A percentile compares a stretch with the other conserved stretches of the same genome.
phyloP scores from a whole-genome alignment of 176 grass and related monocot species.

The Phoenix roebelenii region DNA sequence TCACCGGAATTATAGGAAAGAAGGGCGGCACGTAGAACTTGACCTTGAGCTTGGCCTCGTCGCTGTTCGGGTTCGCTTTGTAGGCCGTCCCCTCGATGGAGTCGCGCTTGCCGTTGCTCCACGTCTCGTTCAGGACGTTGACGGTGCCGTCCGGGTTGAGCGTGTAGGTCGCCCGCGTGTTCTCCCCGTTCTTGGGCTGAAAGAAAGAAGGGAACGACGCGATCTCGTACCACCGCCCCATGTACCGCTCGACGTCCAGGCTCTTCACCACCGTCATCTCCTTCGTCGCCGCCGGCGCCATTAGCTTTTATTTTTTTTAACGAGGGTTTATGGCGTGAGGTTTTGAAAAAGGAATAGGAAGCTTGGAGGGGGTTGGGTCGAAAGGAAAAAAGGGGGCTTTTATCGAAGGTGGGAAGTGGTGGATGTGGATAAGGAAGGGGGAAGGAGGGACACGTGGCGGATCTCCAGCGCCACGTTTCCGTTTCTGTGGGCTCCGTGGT shows the following conservation, averaged over 20 bases:
- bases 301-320: too few species aligned
- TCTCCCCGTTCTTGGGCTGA: slow-evolving; percentile 54
- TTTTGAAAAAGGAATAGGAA: too few species aligned
- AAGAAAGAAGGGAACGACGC: slow-evolving; percentile 61
- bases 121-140: slow-evolving; percentile 78
- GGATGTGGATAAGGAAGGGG: too few species aligned
- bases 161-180: slow-evolving; percentile 64
- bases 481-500: too few species aligned
- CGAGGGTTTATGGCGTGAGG: too few species aligned
- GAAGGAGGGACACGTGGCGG: too few species aligned
- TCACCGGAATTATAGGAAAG: slow-evolving; percentile 37
- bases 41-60: slow-evolving; percentile 80
- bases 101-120: slow-evolving; percentile 52
- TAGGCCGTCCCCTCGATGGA: slow-evolving; percentile 57
- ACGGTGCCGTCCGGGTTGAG: slow-evolving; percentile 37
- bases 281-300: not conserved
- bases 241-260: slow-evolving; percentile 59
- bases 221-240: slow-evolving; percentile 79
- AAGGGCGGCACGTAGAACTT: slow-evolving; percentile 67
- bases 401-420: too few species aligned
- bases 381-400: too few species aligned
- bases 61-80: slow-evolving; percentile 31
- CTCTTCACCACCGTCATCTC: slow-evolving; percentile 32
- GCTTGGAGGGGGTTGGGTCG: too few species aligned
- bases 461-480: too few species aligned